These are phyloP conservation scores for Aspergillus bridgeri DNA, from an alignment of 495 filamentous ascomycete species.

Conservation along the genomic window DNA sequence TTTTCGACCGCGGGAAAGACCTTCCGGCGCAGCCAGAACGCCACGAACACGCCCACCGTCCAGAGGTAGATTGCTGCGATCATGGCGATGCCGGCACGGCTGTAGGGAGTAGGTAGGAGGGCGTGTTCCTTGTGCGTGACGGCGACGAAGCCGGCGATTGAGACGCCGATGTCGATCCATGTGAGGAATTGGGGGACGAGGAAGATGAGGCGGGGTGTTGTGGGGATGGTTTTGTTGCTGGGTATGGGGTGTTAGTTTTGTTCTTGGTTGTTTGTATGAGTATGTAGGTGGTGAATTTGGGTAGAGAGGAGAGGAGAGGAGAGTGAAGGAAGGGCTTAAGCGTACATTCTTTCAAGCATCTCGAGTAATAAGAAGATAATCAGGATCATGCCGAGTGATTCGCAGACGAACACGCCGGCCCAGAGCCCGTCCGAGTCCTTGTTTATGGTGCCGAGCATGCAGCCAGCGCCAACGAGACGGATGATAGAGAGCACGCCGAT, in stretches of 20 bases:
- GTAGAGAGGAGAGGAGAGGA: too few relatives aligned
- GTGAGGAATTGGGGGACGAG: constrained; percentile 20
- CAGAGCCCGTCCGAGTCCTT: constrained; percentile 13
- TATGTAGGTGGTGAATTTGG: too few relatives aligned
- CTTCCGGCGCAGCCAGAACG: constrained; percentile 14
- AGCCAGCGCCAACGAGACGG: constrained; percentile 15
- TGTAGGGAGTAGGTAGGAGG: constrained; percentile 15
- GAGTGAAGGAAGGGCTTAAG: neutral
- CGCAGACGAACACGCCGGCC: constrained; percentile 20
- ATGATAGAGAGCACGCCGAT: constrained; percentile 15
- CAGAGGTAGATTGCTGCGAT: constrained; percentile 28
- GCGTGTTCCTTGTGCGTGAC: constrained; percentile 16
- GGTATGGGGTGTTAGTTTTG: neutral
- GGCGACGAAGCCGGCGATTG: constrained; percentile 21
- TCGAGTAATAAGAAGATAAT: constrained; percentile 18
- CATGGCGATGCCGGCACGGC: constrained; percentile 18
- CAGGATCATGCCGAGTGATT: constrained; percentile 18
- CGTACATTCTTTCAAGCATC: constrained; percentile 15
- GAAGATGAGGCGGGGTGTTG: constrained; percentile 11
- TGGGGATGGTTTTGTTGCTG: constrained; percentile 16
- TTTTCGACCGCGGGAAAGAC: constrained; percentile 10
- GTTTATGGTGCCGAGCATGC: constrained; percentile 16
- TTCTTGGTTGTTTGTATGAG: neutral
- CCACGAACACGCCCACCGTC: constrained; percentile 13
- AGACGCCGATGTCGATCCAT: constrained; percentile 23